A percentile compares a stretch with the other conserved stretches of the same genome.
These are phyloP conservation scores for Cyclanthera cordifolia DNA, from an alignment of 306 rosid genomes.

Conservation along the genomic window DNA sequence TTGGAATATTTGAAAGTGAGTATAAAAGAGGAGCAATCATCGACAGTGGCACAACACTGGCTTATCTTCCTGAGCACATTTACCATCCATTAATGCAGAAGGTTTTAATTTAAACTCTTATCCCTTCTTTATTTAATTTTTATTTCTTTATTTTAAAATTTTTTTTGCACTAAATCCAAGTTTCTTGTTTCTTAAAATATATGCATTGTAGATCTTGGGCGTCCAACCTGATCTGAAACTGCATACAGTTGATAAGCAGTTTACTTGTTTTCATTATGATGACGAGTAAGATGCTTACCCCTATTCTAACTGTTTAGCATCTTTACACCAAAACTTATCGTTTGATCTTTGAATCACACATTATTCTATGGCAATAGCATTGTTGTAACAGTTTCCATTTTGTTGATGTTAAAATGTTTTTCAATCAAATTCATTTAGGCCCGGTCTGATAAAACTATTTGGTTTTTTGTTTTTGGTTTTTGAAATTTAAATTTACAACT, in stretches of 20 bases:
- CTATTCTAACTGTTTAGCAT: neutral
- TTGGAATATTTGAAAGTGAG: conserved; percentile 35
- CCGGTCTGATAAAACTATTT: too few species aligned
- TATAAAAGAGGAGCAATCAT: conserved; percentile 45
- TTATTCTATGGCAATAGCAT: neutral
- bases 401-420: neutral
- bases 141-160: too few species aligned
- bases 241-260: conserved; percentile 10
- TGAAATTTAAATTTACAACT: too few species aligned
- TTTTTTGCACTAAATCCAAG: neutral
- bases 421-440: neutral
- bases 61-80: conserved; percentile 49
- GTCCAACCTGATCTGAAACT: conserved; percentile 36
- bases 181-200: conserved; percentile 9
- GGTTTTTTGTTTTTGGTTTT: too few species aligned
- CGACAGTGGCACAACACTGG: conserved; percentile 95
- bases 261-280: conserved; percentile 7
- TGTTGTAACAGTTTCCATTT: neutral
- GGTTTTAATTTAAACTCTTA: conserved; percentile 22
- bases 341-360: neutral
- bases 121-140: neutral
- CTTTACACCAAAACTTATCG: neutral
- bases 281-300: conserved; percentile 5
- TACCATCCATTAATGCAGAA: conserved; percentile 28
- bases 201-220: conserved; percentile 31